Evolutionary conservation across 2,329 filamentous ascomycete species (phyloP).

Genomic region (Biscogniauxia sp.): DNA sequence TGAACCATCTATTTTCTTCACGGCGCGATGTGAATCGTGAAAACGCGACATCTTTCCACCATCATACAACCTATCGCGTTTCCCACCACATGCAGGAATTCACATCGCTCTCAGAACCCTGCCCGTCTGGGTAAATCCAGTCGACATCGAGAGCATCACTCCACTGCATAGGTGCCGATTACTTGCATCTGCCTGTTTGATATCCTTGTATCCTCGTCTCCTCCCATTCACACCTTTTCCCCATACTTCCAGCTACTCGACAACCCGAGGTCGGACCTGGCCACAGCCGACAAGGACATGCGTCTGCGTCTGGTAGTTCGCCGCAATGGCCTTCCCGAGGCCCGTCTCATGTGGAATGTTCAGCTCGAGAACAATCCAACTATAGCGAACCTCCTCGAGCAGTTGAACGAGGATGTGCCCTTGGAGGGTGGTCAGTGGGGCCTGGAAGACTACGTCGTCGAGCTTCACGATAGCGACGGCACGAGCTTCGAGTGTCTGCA

Average conservation of each 20-base stretch:
- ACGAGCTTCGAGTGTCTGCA: constrained; percentile 81
- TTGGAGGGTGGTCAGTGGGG: constrained; percentile 82
- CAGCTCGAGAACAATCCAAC: constrained; percentile 59
- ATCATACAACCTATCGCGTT: no score
- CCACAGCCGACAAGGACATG: constrained; percentile 44
- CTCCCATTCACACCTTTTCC: no score
- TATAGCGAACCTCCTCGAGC: constrained; percentile 71
- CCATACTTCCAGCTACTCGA: no score
- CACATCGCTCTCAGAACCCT: no score
- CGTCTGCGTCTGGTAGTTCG: constrained; percentile 72
- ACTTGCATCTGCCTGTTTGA: no score
- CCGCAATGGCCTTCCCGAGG: constrained; percentile 70
- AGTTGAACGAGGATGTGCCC: constrained; percentile 77
- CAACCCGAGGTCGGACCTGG: background rate
- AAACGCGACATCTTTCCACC: no score
- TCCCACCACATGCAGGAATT: no score
- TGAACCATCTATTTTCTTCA: background rate
- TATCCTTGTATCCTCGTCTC: no score
- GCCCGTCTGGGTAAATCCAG: no score
- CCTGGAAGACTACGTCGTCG: constrained; percentile 84
- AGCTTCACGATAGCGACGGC: constrained; percentile 57
- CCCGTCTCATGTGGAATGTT: constrained; percentile 70
- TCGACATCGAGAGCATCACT: no score
- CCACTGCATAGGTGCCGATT: no score
- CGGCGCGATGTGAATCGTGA: background rate